Evolutionary conservation across 768 basidiomycete species (phyloP).

Genomic region (Auricularia auricula-judae): DNA sequence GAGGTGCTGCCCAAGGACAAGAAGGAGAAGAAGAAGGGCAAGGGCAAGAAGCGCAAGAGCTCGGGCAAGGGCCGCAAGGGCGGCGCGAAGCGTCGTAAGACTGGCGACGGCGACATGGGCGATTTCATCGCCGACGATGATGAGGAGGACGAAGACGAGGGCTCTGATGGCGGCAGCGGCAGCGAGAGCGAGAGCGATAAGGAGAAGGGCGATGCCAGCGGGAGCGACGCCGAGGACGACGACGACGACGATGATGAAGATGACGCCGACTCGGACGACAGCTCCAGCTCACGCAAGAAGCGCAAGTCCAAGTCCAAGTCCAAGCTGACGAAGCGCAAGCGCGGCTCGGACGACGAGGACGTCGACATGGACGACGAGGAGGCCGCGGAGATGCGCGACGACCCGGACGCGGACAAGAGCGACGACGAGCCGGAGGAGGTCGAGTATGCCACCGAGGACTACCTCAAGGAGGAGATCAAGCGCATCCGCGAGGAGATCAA

Average conservation of each 20-base stretch:
- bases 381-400: conserved; percentile 13
- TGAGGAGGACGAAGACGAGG: conserved; percentile 18
- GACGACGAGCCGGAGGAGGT: conserved; percentile 11
- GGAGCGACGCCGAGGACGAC: conserved; percentile 8
- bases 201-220: conserved; percentile 3
- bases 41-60: conserved; percentile 42
- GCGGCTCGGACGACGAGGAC: not conserved
- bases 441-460: conserved; percentile 31
- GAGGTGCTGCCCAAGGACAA: conserved; percentile 21
- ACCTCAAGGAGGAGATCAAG: conserved; percentile 31
- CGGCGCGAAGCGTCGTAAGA: conserved; percentile 34
- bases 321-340: not conserved
- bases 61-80: conserved; percentile 26
- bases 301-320: not conserved
- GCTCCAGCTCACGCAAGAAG: not conserved
- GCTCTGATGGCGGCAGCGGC: conserved; percentile 13
- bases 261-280: conserved; percentile 7
- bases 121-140: conserved; percentile 9
- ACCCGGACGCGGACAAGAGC: conserved; percentile 10
- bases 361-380: conserved; percentile 8
- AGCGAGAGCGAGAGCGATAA: conserved; percentile 14
- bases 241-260: conserved; percentile 14
- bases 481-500: conserved; percentile 26
- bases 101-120: not conserved
- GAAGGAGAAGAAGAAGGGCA: conserved; percentile 10